Conservation (phyloP, 2,329 filamentous ascomycete species). For the Geosmithia flava region DNA sequence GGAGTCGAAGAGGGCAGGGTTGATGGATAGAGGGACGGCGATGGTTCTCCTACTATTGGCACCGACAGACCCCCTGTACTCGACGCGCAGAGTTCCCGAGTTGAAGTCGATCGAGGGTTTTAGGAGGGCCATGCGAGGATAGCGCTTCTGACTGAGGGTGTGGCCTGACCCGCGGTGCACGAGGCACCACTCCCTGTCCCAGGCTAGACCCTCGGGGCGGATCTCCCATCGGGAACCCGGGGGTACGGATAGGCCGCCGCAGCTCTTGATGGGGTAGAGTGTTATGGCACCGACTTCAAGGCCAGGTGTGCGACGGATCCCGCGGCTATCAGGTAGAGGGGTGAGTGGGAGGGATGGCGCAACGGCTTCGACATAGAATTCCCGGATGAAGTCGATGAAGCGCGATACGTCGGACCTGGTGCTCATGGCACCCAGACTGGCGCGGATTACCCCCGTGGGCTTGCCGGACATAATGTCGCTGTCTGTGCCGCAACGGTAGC, state of each 20-base stretch:
- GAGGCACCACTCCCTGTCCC: constrained; percentile 96
- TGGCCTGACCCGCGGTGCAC: constrained; percentile 76
- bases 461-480: constrained; percentile 67
- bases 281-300: constrained; percentile 47
- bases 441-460: constrained; percentile 75
- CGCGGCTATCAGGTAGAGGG: not conserved
- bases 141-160: constrained; percentile 78
- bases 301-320: not conserved
- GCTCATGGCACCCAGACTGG: constrained; percentile 86
- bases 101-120: constrained; percentile 62
- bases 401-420: constrained; percentile 58
- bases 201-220: constrained; percentile 69
- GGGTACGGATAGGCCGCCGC: constrained; percentile 65
- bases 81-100: constrained; percentile 51
- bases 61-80: constrained; percentile 3
- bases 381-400: constrained; percentile 59
- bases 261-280: constrained; percentile 92
- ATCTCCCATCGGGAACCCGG: constrained; percentile 58
- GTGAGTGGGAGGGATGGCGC: not conserved
- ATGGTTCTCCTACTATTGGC: constrained; percentile 12
- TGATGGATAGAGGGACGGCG: constrained; percentile 51
- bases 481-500: constrained; percentile 73
- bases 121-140: constrained; percentile 79
- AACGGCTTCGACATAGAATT: constrained; percentile 42
- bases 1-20: constrained; percentile 44